Evolutionary conservation across 768 basidiomycete genomes (phyloP).

Genomic region (Ramaria rubella): DNA sequence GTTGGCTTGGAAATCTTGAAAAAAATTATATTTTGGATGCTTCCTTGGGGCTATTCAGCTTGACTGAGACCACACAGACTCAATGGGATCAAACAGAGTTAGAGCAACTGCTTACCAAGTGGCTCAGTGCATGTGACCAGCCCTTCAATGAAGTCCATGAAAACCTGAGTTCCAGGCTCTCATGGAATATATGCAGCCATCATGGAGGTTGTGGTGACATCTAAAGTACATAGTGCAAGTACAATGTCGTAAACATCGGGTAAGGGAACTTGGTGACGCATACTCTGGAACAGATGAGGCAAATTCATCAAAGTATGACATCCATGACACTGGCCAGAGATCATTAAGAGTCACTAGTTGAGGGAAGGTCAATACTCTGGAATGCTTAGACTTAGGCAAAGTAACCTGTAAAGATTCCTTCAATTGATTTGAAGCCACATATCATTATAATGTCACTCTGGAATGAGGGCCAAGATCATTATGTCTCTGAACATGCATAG

Average conservation of each 20-base stretch:
- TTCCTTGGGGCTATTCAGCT: not conserved
- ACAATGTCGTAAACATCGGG: conserved; percentile 9
- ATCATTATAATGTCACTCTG: conserved; percentile 1
- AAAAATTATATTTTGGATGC: not conserved
- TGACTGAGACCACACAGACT: not conserved
- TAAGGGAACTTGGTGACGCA: conserved; percentile 17
- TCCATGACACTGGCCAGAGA: not conserved
- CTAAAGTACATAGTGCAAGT: conserved; percentile 6
- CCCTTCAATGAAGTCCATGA: conserved; percentile 9
- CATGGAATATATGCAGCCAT: not conserved
- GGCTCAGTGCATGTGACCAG: conserved; percentile 7
- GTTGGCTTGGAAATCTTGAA: not conserved
- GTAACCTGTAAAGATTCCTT: conserved; percentile 6
- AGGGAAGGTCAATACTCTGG: conserved; percentile 6
- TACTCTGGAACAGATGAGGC: conserved; percentile 7
- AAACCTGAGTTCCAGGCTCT: conserved; percentile 5
- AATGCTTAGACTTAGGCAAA: conserved; percentile 11
- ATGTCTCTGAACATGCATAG: not conserved
- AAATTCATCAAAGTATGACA: conserved; percentile 14
- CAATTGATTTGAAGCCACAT: conserved; percentile 6
- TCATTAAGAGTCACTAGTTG: not conserved
- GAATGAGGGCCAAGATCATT: not conserved
- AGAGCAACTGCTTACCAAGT: not conserved
- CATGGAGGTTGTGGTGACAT: not conserved
- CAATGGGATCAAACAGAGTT: conserved; percentile 5